phyloP scores from a whole-genome alignment of 225 moss, liverwort and hornwort species.

The Physcomitrellopsis africana region DNA sequence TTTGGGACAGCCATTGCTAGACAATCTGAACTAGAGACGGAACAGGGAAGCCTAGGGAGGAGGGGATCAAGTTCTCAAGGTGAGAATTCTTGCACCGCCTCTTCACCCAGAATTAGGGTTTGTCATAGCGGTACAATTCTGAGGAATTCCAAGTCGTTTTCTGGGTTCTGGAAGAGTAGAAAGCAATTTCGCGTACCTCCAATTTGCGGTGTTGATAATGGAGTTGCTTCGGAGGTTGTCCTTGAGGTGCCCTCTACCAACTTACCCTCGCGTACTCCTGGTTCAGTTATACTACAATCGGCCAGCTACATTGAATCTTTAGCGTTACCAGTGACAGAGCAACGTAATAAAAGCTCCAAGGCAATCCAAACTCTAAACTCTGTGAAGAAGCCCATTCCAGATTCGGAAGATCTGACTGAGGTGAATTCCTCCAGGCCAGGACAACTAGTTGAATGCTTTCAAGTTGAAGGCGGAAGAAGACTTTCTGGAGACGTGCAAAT shows the following conservation, averaged over 20 bases:
- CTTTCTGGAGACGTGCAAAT: conserved; percentile 82
- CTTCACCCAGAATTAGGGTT: conserved; percentile 59
- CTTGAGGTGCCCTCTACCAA: conserved; percentile 41
- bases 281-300: conserved; percentile 35
- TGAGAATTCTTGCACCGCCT: conserved; percentile 27
- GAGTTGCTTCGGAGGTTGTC: conserved; percentile 47
- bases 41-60: conserved; percentile 18
- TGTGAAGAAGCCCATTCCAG: conserved; percentile 37
- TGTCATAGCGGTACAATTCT: conserved; percentile 4
- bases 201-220: conserved; percentile 43
- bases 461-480: conserved; percentile 71
- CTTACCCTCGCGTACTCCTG: conserved; percentile 34
- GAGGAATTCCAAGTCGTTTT: conserved; percentile 27
- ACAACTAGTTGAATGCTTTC: conserved; percentile 64
- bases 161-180: conserved; percentile 24
- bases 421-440: conserved; percentile 51
- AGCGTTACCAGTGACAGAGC: conserved; percentile 34
- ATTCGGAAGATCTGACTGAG: conserved; percentile 39
- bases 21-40: conserved; percentile 30
- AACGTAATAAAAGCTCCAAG: conserved; percentile 25
- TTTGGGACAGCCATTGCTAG: conserved; percentile 23
- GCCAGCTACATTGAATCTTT: conserved; percentile 43
- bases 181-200: conserved; percentile 25
- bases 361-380: conserved; percentile 26
- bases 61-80: conserved; percentile 2